Conservation (phyloP, 2,329 filamentous ascomycete species). For the Claviceps purpurea region DNA sequence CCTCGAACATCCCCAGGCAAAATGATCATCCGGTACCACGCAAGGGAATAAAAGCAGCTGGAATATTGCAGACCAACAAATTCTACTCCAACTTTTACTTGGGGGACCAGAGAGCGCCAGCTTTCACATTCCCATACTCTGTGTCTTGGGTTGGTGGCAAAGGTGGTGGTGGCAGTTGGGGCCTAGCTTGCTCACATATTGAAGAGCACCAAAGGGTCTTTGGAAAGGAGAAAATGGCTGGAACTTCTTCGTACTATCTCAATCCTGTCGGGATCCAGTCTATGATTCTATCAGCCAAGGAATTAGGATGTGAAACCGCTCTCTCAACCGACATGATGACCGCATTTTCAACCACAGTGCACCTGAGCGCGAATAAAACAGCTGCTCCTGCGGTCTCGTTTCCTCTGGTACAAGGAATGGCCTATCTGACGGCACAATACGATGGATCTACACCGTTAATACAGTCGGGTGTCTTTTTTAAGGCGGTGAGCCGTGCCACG, state of each 20-base stretch:
- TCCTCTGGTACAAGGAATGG: conserved; percentile 81
- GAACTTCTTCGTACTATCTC: conserved; percentile 57
- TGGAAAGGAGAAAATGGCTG: conserved; percentile 42
- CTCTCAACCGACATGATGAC: conserved; percentile 41
- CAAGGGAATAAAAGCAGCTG: conserved; percentile 31
- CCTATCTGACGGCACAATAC: conserved; percentile 70
- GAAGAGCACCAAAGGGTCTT: conserved; percentile 54
- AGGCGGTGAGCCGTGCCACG: conserved; percentile 44
- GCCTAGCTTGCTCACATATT: conserved; percentile 63
- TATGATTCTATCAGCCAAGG: conserved; percentile 63
- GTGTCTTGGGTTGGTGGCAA: conserved; percentile 53
- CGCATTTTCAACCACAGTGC: conserved; percentile 51
- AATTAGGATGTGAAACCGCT: conserved; percentile 49
- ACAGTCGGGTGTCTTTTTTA: conserved; percentile 63
- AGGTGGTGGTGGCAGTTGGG: conserved; percentile 54
- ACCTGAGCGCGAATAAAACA: conserved; percentile 42
- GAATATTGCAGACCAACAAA: conserved; percentile 60
- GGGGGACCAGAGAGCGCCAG: conserved; percentile 51
- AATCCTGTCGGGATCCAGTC: conserved; percentile 76
- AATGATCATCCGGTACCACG: conserved; percentile 46
- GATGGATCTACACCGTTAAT: conserved; percentile 56
- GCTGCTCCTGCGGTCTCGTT: conserved; percentile 54
- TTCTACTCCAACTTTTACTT: conserved; percentile 75
- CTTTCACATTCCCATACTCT: conserved; percentile 66
- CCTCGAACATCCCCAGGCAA: conserved; percentile 30